Base-by-base conservation (phyloP, 805 yeast genomes). In the Hanseniaspora lindneri region DNA sequence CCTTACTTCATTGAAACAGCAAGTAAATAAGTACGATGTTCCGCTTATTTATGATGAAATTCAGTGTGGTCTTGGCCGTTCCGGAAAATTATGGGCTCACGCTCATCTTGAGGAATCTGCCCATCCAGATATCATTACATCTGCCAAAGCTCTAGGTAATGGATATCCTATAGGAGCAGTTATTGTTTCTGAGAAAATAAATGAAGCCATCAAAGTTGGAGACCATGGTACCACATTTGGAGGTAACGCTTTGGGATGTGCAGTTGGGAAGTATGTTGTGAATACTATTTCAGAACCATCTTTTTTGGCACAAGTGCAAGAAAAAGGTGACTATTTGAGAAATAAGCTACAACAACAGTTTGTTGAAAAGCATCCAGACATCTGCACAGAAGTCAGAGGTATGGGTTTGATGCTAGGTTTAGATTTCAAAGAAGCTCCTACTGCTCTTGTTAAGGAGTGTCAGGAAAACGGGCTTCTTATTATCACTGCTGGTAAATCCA, bases 171-270 rank as follows among this genome's bases (percentile, higher is more conserved):
- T 92, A 56, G 95, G 94, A 49, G 98, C 96, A 4, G 83, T 95
- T 2, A 74, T 92, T 75, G 78, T 89, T 51, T 76, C 84, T 48
- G 92, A 85, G 54, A 72, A 75, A 43, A 82, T 92, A 23, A 94
- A 87, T 60, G 63, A 69, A 10, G 75, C 70, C 1, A 68, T 92
- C 55, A 71, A 77, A 51, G 89, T 85, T 20, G 98, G 98, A 51
- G 98, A 92, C 61, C 98, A 89, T 62, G 98, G 98, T 50, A 89
- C 97, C 2, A 89, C 98, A 0, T 89, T 82, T 61, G 97, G 98
- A 54, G 98, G 98, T 49, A 92, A 92, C 64, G 97, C 97, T 49
- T 69, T 92, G 54, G 97, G 87, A 4, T 73, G 89, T 30, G 76
- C 88, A 53, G 75, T 92, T 43, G 95, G 87, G 4, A 68, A 72